Evolutionary conservation across 768 basidiomycete species (phyloP), one percentile per base, ranked within the genome.

Genomic region (Mycena chlorophos): DNA sequence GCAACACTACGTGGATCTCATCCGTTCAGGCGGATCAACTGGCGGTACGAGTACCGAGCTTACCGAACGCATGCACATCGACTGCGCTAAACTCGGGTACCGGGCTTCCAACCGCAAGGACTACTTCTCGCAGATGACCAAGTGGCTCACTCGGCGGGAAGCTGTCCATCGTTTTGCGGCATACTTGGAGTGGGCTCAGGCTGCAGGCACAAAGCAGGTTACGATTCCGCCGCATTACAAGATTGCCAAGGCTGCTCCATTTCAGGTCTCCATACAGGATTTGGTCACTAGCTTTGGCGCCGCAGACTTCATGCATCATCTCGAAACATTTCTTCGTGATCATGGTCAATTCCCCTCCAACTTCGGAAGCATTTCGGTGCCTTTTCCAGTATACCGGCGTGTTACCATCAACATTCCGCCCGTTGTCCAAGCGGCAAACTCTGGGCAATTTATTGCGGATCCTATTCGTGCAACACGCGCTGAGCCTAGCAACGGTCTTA

Each of bases 71-170:
- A 34, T 34, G 31, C 31, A 34, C 17, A 34, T 34, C 31, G 31
- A 34, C 31, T 34, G 31, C 31, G 31, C 31, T 17, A 34, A 34
- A 34, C 31, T 34, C 31, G 31, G 31, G 8, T 34, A 34, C 17
- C 1, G 69, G 69, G 0, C 34, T 73, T 2, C 72, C 73, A n/a
- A 34, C 74, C 3, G 53, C 69, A 0, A 17, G 31, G 17, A 34
- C 31, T 34, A 34, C 17, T 17, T 34, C 31, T 8, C 8, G 31
- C 31, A 34, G 31, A 34, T 34, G 31, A 34, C 31, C 17, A 17
- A 8, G 8, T 34, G 31, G 31, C 31, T 34, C 17, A 34, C 31
- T 17, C 31, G 31, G 8, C 31, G 31, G 8, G 31, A 34, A 17
- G 31, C 31, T 8, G 17, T 34, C 31, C 31, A 17, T 17, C 31